Conservation (phyloP, 2,329 filamentous ascomycete species). For the Trichoderma sp. region DNA sequence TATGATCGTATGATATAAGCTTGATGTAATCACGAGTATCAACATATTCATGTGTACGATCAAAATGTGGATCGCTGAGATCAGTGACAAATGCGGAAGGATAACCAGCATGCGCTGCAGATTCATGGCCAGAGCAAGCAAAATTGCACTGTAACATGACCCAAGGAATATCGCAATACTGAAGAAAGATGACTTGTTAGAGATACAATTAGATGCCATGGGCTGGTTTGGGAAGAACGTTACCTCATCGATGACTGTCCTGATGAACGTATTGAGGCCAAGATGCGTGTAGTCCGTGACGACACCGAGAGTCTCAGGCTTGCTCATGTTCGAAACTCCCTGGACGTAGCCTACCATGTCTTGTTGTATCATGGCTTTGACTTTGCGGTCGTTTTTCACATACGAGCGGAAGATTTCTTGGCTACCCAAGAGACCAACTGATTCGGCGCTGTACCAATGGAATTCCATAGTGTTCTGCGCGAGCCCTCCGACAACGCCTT, state of each 20-base stretch:
- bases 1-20: constrained; percentile 81
- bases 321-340: constrained; percentile 78
- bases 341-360: constrained; percentile 95
- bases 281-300: constrained; percentile 90
- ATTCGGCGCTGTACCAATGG: constrained; percentile 93
- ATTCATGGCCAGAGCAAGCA: constrained; percentile 77
- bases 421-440: constrained; percentile 83
- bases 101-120: constrained; percentile 73
- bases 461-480: constrained; percentile 90
- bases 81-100: constrained; percentile 78
- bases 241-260: constrained; percentile 72
- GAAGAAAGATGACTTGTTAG: constrained; percentile 15
- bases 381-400: constrained; percentile 69
- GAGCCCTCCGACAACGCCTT: constrained; percentile 70
- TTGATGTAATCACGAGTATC: constrained; percentile 71
- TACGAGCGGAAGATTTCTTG: constrained; percentile 89
- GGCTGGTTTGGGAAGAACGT: no score
- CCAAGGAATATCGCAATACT: constrained; percentile 88
- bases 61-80: constrained; percentile 75
- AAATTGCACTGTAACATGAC: constrained; percentile 89
- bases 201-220: neutral
- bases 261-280: constrained; percentile 85
- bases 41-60: constrained; percentile 67
- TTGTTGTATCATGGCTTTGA: constrained; percentile 97
- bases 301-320: constrained; percentile 84